Evolutionary conservation across 225 moss, liverwort and hornwort genomes (phyloP), one percentile per base, ranked within the genome.

Genomic region (Lunularia cruciata): DNA sequence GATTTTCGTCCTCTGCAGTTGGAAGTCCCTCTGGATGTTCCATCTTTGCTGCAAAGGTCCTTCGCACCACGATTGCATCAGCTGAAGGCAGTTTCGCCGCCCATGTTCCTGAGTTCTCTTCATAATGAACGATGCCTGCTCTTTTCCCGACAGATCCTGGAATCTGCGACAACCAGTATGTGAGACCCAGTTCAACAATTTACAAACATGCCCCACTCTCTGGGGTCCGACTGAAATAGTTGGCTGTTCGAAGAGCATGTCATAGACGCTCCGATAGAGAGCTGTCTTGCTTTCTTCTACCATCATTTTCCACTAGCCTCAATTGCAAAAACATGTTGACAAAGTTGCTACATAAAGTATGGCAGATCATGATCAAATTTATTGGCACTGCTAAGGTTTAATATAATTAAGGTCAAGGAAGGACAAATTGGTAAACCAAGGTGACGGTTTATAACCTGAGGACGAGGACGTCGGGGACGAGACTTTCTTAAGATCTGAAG

Each of bases 11-110:
- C 71, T 79, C 88, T 49, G 75, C 40, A 70, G 84, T 87, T 9
- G 84, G 77, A 31, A 96, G 77, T 4, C 90, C 95, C 28, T 82
- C 71, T 11, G 95, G 90, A 68, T 89, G 68, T 27, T 87, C 81
- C 8, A 57, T 31, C 63, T 86, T 27, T 1, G 85, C 84, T 63
- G 87, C 62, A 16, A 83, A 79, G 25, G 92, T 92, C 75, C 90
- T 83, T 42, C 92, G 90, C 18, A 96, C 92, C 5, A 98, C 80
- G 15, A 76, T 73, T 42, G 96, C 90, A 67, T 98, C 92, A 18
- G 89, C 85, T 60, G 90, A 83, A 2, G 92, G 90, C 25, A 92
- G 73, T 57, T 83, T 82, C 51, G 86, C 75, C 8, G 90, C 92
- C 89, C 90, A 98, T 35, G 88, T 89, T 43, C 86, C 77, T 8